Evolutionary conservation across 306 rosid genomes (phyloP).

Genomic region (Ormosia emarginata): DNA sequence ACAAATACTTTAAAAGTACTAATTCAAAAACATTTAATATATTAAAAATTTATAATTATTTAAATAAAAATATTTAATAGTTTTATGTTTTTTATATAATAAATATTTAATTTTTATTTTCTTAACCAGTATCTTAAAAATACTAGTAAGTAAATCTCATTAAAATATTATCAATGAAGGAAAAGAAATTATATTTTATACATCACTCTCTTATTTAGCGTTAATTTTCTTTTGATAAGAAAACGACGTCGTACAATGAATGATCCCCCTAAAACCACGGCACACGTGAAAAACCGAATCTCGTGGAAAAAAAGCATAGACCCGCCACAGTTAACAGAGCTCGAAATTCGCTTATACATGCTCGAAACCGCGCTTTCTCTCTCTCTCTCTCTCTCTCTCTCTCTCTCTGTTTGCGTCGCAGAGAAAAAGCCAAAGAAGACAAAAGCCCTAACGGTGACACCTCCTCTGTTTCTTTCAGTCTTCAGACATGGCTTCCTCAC

Average conservation of each 20-base stretch:
- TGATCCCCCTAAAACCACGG: neutral
- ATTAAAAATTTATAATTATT: too few relatives aligned
- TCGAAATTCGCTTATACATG: neutral
- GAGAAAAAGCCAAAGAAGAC: neutral
- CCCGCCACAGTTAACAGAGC: conserved; percentile 49
- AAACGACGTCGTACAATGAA: conserved; percentile 21
- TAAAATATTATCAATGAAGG: too few relatives aligned
- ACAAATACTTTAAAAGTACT: too few relatives aligned
- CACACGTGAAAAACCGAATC: conserved; percentile 22
- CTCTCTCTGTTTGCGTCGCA: neutral
- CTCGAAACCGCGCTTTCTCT: neutral
- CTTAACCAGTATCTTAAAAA: too few relatives aligned
- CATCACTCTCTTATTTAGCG: too few relatives aligned
- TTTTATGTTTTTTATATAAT: too few relatives aligned
- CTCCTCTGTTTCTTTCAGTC: neutral
- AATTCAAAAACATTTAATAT: too few relatives aligned
- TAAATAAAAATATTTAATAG: too few relatives aligned
- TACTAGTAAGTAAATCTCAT: too few relatives aligned
- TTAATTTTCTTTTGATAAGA: neutral
- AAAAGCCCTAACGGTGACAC: conserved; percentile 28
- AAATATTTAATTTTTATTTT: too few relatives aligned
- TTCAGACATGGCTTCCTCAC: conserved; percentile 60
- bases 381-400: neutral
- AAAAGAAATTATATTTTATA: too few relatives aligned
- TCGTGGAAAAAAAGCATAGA: conserved; percentile 20